Base-by-base conservation (phyloP, 2,329 filamentous ascomycete genomes). In the Xylariomycetidae sp. region DNA sequence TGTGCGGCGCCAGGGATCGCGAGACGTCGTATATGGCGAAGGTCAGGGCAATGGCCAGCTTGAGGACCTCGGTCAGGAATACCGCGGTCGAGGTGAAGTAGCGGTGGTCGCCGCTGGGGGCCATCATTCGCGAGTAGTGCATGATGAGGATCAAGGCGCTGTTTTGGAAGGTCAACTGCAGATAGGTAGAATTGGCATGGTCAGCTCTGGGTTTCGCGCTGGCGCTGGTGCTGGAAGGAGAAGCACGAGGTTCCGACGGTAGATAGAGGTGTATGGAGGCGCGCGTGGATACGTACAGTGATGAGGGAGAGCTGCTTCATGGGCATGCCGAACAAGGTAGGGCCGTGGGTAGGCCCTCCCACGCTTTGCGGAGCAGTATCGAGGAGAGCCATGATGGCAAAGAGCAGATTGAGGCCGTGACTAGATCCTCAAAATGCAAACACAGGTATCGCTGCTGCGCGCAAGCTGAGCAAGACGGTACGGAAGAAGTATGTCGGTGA, bases 91-190 rank as follows among this genome's bases (percentile, higher is more conserved):
- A 96, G 25, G 90, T 82, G 50, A 92, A 87, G 62, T 96, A 97
- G 57, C 89, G 82, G 54, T 89, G 86, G 46, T 88, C 86, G 56
- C 82, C 80, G 8, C 76, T 70, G 8, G 81, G 73, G n/a, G 88
- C 85, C 89, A 96, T 96, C 40, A 94, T 80, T 45, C 89, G 80
- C 18, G 89, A 95, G 62, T 97, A 95, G 66, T 96, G 90, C 73
- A 95, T 85, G 36, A 96, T 79, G 46, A 90, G 66, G 40, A 88
- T 88, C 40, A 89, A 69, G 16, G 80, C 82, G 6, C 84, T 88
- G 57, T 89, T 89, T 66, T 89, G 82, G 43, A 86, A 78, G 17
- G 81, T 87, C 52, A 90, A 72, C 85, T 89, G 37, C 29, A 8
- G 37, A 25, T 12, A 28, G 10, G n/a, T 11, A 15, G 11, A 13